Base-by-base conservation (phyloP, 768 basidiomycete species). In the Pleurotus sapidus region DNA sequence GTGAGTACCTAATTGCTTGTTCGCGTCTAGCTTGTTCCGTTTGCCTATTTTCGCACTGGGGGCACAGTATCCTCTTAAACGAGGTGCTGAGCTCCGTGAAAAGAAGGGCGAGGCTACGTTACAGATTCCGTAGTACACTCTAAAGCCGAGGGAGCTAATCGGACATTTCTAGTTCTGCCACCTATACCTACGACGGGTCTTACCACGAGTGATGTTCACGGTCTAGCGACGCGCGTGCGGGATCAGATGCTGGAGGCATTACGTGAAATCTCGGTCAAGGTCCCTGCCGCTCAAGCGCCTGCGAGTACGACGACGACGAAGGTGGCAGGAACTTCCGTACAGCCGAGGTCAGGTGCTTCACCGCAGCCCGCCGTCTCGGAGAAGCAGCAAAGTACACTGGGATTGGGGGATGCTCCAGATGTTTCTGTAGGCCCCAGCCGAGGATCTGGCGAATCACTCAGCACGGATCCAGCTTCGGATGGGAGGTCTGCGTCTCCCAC, bases 191-290 rank as follows among this genome's bases (percentile, higher is more conserved):
- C 97, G 1, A 70, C 76, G 12, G 89, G 86, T 2, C 70, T 95
- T 48, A 87, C 86, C 3, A 65, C 78, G 1, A 81, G 79, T 7
- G 95, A 98, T 66, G 87, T 93, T 38, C 70, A 78, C 18, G 77
- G 77, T 3, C 84, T 99, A 24, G 76, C 84, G 0, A 73, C 77
- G 27, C 83, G 80, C 53, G 86, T 94, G 18, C 86, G 87, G 20
- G 81, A 86, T 60, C 74, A 83, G 65, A 99, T 99, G 96, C 76
- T 96, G 27, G 75, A 76, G 1, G 74, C 88, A 2, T 76, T 99
- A 56, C 77, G 79, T 56, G 89, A 93, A 40, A 91, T 98, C 57
- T 95, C 94, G 4, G 72, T 71, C 27, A 76, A 79, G 40, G 74
- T 77, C 2, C 71, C 76, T 39, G 62, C 73, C 27, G 57, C 15